Base-by-base conservation (phyloP, 2,329 filamentous ascomycete species). In the Coniochaeta pulveracea region DNA sequence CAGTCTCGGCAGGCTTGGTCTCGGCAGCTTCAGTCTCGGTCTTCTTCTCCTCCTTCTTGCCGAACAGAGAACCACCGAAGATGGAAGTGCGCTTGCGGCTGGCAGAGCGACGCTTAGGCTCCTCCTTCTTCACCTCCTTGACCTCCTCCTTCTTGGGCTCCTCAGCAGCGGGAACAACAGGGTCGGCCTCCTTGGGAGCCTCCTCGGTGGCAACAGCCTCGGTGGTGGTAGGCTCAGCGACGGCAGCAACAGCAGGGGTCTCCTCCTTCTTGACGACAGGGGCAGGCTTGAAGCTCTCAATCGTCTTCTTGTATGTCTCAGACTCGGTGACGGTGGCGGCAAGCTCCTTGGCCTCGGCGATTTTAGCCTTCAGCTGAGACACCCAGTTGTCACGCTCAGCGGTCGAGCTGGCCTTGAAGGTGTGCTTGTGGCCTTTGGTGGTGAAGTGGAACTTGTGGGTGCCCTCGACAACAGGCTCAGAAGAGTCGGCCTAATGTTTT, bases 381-480 rank as follows among this genome's bases (percentile, higher is more conserved):
- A 93, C 75, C 91, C 91, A 96, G 71, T 82, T 85, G 60, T 94
- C 85, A 54, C 89, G 86, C 64, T 95, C 86, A 38, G 75, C 65
- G 31, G 72, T 49, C 49, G 54, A 79, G 49, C 66, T 51, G 37
- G 89, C 85, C 74, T 95, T 89, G 72, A 98, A 94, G 40, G 73
- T 73, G 72, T 95, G 86, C 76, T 94, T 93, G 64, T 93, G 80
- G 47, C 81, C 82, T 61, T 81, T 78, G 54, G 83, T 63, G 55
- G 80, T 84, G 69, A 96, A 82, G 52, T 76, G 67, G 69, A 98
- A 94, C 63, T 91, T 88, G 62, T 74, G 72, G 44, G 72, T 54
- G 40, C 85, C 83, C 41, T 86, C 81, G 57, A 78, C 75, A 56
- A 72, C 70, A 38, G 93, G 71, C 55, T 93, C 85, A 31, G 63